Base-by-base conservation (phyloP, 345 rosid species). In the Eucalyptus urophylla region DNA sequence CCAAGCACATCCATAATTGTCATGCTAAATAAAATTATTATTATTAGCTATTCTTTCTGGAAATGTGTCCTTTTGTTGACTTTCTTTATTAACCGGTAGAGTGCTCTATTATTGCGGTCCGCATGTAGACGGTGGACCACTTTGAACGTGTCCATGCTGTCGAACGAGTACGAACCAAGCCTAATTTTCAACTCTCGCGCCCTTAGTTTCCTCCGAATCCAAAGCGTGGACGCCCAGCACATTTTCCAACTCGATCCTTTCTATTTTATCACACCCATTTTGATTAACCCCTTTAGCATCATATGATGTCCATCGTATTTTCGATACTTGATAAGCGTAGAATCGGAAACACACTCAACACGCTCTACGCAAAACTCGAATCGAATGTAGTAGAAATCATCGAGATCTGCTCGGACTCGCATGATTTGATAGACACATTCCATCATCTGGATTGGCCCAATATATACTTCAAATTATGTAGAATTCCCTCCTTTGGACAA, bases 271-370 rank as follows among this genome's bases (percentile, higher is more conserved):
- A 17, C 56, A 53, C 56, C 56, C 22, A 53, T 53, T 53, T 53
- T 53, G 56, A 53, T 53, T 53, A 53, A 53, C 22, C 21, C 22
- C 22, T 53, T 53, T 53, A 53, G 56, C 21, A 53, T 53, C 56
- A 53, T 7, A 17, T 53, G 56, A 53, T 53, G 8, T 53, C 56
- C 56, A 53, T 17, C 22, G 22, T 53, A 16, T 51, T 51, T 51
- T 51, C 19, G 4, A 51, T 53, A 12, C 62, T 56, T 56, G 62
- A 56, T 56, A 24, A 24, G 62, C 62, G 6, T 56, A 0, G 29
- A 56, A 56, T 56, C 0, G 62, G 62, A 22, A 4, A 24, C 13
- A 0, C 27, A 56, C 62, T 9, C 0, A 0, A 56, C 27, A 0
- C 0, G 27, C 62, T 24, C 0, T 56, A 56, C 27, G 27, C 29